These are phyloP conservation scores for Tylopilus orsonianus DNA, from an alignment of 1,284 basidiomycete genomes.

Conservation along the genomic window DNA sequence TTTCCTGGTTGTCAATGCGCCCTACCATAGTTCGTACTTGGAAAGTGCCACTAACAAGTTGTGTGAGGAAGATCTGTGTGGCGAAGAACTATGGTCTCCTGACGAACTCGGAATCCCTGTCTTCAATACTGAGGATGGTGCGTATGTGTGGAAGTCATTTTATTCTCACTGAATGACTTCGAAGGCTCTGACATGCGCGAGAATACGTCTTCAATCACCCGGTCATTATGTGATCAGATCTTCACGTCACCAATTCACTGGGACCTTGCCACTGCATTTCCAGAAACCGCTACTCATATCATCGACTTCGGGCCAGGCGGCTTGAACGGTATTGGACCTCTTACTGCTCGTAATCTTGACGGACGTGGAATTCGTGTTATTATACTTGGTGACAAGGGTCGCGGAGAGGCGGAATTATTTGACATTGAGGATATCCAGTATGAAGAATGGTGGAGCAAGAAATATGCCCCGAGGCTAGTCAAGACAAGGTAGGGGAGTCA, in stretches of 20 bases:
- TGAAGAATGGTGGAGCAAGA: conserved; percentile 91
- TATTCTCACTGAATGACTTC: conserved; percentile 19
- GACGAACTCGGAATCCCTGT: conserved; percentile 82
- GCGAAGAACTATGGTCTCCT: conserved; percentile 80
- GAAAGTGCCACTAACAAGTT: conserved; percentile 76
- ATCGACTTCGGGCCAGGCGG: conserved; percentile 98
- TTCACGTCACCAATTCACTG: conserved; percentile 93
- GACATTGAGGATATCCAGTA: conserved; percentile 63
- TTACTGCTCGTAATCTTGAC: conserved; percentile 89
- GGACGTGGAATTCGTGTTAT: conserved; percentile 91
- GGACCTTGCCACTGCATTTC: conserved; percentile 87
- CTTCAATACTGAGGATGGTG: conserved; percentile 90
- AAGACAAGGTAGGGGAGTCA: conserved; percentile 71
- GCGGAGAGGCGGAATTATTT: conserved; percentile 85
- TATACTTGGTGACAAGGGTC: conserved; percentile 83
- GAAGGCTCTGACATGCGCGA: conserved; percentile 81
- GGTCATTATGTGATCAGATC: conserved; percentile 89
- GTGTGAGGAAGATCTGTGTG: conserved; percentile 70
- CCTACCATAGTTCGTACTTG: conserved; percentile 92
- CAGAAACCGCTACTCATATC: conserved; percentile 87
- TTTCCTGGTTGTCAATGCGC: conserved; percentile 93
- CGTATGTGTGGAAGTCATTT: conserved; percentile 29
- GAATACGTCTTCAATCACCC: conserved; percentile 66
- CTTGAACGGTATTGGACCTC: conserved; percentile 87
- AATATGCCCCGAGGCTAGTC: conserved; percentile 82